A percentile compares a stretch with the other conserved stretches of the same genome.
Conservation (phyloP, 2,329 filamentous ascomycete species). For the Xylaria sp. region DNA sequence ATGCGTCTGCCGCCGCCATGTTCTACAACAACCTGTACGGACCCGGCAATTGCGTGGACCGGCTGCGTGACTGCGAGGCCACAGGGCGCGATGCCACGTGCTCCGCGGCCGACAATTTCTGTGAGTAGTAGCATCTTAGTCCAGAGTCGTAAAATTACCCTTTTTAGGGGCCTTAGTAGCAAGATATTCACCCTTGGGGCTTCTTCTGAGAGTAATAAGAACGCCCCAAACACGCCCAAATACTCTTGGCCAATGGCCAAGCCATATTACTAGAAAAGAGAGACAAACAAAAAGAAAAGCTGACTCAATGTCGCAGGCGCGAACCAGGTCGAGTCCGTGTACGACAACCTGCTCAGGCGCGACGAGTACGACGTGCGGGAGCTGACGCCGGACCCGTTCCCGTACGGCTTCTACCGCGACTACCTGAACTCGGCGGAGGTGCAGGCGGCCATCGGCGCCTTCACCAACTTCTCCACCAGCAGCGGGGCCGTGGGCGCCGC, state of each 20-base stretch:
- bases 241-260: no score
- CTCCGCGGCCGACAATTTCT: slow-evolving; percentile 57
- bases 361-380: slow-evolving; percentile 65
- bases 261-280: no score
- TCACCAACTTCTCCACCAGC: slow-evolving; percentile 60
- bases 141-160: no score
- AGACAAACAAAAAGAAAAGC: no score
- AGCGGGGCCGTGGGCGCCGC: slow-evolving; percentile 47
- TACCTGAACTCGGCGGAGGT: slow-evolving; percentile 61
- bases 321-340: slow-evolving; percentile 53
- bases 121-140: no score
- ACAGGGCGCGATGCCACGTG: slow-evolving; percentile 56
- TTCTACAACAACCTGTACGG: slow-evolving; percentile 65
- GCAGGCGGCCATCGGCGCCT: slow-evolving; percentile 61
- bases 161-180: no score
- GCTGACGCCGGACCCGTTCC: slow-evolving; percentile 58
- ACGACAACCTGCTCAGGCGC: slow-evolving; percentile 53
- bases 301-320: no score
- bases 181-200: no score
- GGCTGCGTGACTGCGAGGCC: slow-evolving; percentile 56
- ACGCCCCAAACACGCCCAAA: no score
- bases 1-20: slow-evolving; percentile 49
- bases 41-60: slow-evolving; percentile 61
- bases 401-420: slow-evolving; percentile 55
- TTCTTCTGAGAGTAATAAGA: no score